Evolutionary conservation across 139 green algal genomes (phyloP).

Genomic region (Chloropicon primus): DNA sequence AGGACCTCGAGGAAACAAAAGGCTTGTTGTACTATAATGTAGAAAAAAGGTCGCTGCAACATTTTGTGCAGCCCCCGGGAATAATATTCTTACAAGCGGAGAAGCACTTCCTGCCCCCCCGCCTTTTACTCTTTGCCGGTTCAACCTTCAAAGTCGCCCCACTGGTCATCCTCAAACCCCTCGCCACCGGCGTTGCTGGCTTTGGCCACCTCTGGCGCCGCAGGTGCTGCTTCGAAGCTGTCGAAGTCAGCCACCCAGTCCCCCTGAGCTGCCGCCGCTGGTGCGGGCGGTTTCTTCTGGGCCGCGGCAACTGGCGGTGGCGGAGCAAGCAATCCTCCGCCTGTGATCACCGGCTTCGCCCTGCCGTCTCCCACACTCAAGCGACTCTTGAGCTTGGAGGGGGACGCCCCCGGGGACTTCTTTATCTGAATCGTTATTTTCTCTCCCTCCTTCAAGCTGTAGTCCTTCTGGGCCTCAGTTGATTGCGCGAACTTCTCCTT

Average conservation of each 20-base stretch:
- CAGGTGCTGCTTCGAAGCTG: not conserved
- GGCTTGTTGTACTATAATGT: too few species aligned
- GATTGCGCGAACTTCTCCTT: slow-evolving; percentile 24
- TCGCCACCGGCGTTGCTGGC: not conserved
- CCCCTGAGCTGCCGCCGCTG: not conserved
- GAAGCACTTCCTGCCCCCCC: too few species aligned
- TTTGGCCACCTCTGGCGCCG: not conserved
- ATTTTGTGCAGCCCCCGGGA: not conserved
- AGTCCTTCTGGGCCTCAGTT: slow-evolving; percentile 37
- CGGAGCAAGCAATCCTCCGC: not conserved
- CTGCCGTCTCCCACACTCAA: not conserved
- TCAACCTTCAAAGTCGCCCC: not conserved
- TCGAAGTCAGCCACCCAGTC: not conserved
- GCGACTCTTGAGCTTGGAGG: not conserved
- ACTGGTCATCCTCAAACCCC: not conserved
- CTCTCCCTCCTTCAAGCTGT: slow-evolving; percentile 57
- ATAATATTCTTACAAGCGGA: too few species aligned
- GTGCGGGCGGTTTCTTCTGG: not conserved
- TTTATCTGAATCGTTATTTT: slow-evolving; percentile 31
- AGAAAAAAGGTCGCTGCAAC: not conserved
- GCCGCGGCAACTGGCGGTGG: too few species aligned
- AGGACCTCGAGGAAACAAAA: not conserved
- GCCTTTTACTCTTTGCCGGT: too few species aligned
- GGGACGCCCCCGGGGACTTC: not conserved
- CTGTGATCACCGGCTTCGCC: not conserved